Percentiles rank a stretch among this genome's conserved stretches.
phyloP scores from a whole-genome alignment of 352 stramenopile species.

The Phytophthora kernoviae region DNA sequence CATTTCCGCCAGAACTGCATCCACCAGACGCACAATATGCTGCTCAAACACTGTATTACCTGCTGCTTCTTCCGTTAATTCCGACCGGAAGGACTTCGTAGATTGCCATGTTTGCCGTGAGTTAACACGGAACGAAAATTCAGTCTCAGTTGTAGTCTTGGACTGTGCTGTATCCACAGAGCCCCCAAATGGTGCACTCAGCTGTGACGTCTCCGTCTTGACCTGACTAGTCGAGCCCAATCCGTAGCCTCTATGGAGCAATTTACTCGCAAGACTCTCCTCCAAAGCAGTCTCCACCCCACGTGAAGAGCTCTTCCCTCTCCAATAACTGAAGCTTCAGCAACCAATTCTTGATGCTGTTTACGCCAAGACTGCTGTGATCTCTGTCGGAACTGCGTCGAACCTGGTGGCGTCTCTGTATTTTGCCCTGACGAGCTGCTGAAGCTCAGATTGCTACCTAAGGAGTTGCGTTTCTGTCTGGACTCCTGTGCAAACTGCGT shows the following conservation, averaged over 20 bases:
- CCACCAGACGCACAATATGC: too few relatives aligned
- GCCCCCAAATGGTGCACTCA: neutral
- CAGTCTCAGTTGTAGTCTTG: neutral
- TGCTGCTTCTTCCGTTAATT: too few relatives aligned
- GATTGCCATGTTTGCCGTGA: neutral
- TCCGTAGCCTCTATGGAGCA: slow-evolving; percentile 62
- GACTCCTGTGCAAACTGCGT: slow-evolving; percentile 24
- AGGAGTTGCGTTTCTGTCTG: slow-evolving; percentile 26
- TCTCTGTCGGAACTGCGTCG: slow-evolving; percentile 47
- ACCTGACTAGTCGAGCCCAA: slow-evolving; percentile 22
- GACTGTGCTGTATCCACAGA: neutral
- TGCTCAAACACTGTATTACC: too few relatives aligned
- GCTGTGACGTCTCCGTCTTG: slow-evolving; percentile 1
- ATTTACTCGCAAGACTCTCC: slow-evolving; percentile 46
- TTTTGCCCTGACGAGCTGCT: slow-evolving; percentile 13
- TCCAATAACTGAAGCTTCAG: slow-evolving; percentile 33
- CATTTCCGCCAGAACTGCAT: too few relatives aligned
- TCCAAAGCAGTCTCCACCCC: neutral
- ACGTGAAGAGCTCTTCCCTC: slow-evolving; percentile 3
- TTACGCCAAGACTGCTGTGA: slow-evolving; percentile 71
- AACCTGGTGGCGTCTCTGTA: slow-evolving; percentile 2
- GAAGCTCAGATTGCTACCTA: slow-evolving; percentile 3
- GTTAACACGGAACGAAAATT: neutral
- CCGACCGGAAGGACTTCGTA: neutral
- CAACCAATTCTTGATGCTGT: slow-evolving; percentile 49